Percentiles rank a stretch among this genome's conserved stretches.
Conservation (phyloP, 805 yeast genomes). For the Sugiyamaella boreocaroliniensis region DNA sequence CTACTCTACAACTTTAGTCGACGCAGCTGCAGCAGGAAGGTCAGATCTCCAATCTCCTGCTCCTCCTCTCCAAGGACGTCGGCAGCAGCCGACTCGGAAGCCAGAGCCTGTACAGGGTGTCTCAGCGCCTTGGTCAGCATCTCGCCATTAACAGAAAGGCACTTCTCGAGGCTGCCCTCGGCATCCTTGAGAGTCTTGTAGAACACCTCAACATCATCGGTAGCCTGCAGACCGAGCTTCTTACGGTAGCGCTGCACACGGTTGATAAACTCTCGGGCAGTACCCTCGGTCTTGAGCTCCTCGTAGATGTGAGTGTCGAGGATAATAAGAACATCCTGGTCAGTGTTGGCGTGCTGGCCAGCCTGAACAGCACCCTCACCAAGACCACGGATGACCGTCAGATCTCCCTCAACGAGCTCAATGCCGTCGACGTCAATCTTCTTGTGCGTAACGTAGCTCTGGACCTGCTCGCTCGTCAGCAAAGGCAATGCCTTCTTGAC, state of each 20-base stretch:
- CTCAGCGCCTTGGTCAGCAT: constrained; percentile 74
- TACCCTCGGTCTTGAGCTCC: constrained; percentile 86
- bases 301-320: constrained; percentile 83
- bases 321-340: constrained; percentile 81
- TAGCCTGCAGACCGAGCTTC: constrained; percentile 89
- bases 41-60: constrained; percentile 66
- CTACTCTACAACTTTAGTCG: background rate
- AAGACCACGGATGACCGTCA: constrained; percentile 82
- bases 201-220: constrained; percentile 90
- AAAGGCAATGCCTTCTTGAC: constrained; percentile 90
- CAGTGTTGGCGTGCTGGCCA: constrained; percentile 84
- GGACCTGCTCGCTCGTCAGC: constrained; percentile 77
- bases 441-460: constrained; percentile 63
- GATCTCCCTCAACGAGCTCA: constrained; percentile 76
- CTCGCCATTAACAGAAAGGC: constrained; percentile 58
- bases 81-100: constrained; percentile 38
- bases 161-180: constrained; percentile 38
- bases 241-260: constrained; percentile 96
- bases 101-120: constrained; percentile 46
- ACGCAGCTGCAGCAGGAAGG: constrained; percentile 65
- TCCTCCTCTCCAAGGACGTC: constrained; percentile 80
- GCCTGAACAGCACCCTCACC: constrained; percentile 51
- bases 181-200: constrained; percentile 56
- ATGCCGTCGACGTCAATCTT: constrained; percentile 83
- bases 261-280: constrained; percentile 93